Conservation (phyloP, 805 yeast genomes). For the Lipomyces starkeyi region DNA sequence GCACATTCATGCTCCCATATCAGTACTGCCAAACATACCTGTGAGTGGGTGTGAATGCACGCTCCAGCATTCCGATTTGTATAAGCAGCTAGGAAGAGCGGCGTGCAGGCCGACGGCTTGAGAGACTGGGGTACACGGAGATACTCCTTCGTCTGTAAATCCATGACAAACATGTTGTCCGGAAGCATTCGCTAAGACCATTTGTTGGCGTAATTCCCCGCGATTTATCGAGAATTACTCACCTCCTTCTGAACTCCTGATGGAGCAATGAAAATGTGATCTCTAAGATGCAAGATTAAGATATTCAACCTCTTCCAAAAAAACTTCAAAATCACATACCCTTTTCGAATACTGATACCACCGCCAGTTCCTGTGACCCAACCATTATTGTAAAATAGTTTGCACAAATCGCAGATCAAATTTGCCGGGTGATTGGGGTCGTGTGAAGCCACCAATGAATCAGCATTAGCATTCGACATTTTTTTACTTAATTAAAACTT, state of each 20-base stretch:
- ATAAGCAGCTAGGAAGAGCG: conserved; percentile 78
- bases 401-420: conserved; percentile 80
- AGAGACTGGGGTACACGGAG: conserved; percentile 65
- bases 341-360: conserved; percentile 77
- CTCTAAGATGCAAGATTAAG: conserved; percentile 40
- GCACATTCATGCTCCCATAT: too few species aligned
- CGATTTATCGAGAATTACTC: conserved; percentile 7
- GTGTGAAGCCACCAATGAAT: conserved; percentile 46
- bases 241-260: conserved; percentile 94
- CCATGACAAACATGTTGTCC: conserved; percentile 78
- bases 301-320: neutral
- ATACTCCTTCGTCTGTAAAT: conserved; percentile 57
- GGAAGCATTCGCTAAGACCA: conserved; percentile 65
- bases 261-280: conserved; percentile 78
- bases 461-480: conserved; percentile 6
- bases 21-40: conserved; percentile 44
- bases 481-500: neutral
- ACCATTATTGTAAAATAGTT: conserved; percentile 73
- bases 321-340: conserved; percentile 25
- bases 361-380: conserved; percentile 99
- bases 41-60: conserved; percentile 94
- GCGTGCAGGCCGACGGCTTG: conserved; percentile 95
- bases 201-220: neutral
- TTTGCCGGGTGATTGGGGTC: conserved; percentile 79
- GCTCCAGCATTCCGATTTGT: conserved; percentile 79